Conservation (phyloP, 2,329 filamentous ascomycete species). For the Parastagonospora avenae region DNA sequence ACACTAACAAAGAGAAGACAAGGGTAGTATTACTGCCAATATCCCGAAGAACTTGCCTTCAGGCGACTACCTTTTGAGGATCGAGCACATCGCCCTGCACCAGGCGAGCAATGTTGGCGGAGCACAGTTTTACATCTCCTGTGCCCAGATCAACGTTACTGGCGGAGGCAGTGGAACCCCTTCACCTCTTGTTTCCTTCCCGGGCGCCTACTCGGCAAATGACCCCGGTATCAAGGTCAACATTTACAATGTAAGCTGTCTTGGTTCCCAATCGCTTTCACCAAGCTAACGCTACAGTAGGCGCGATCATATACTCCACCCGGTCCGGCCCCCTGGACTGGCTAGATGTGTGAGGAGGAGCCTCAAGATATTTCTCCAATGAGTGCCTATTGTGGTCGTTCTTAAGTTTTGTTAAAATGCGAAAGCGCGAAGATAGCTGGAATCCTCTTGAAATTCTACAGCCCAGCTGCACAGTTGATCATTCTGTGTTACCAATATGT, state of each 20-base stretch:
- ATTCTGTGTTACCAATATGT: no score
- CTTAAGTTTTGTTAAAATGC: no score
- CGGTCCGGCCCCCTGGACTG: conserved; percentile 37
- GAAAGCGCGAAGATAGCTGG: no score
- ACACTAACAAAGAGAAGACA: conserved; percentile 6
- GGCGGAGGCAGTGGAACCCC: conserved; percentile 46
- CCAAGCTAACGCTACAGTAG: neutral
- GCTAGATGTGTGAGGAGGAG: conserved; percentile 10
- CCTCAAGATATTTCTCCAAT: no score
- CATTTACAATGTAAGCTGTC: conserved; percentile 29
- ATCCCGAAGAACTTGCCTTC: conserved; percentile 49
- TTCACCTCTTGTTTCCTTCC: conserved; percentile 48
- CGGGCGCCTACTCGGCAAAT: conserved; percentile 45
- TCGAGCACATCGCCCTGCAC: conserved; percentile 55
- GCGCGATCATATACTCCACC: conserved; percentile 30
- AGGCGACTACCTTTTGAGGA: conserved; percentile 53
- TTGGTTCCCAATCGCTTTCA: neutral
- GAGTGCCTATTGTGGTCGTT: no score
- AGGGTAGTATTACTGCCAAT: conserved; percentile 35
- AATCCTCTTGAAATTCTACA: no score
- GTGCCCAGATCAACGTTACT: conserved; percentile 53
- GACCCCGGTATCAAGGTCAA: conserved; percentile 43
- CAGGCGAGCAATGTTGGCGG: conserved; percentile 39
- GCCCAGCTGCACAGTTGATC: no score
- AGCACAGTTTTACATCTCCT: conserved; percentile 54